phyloP scores from a whole-genome alignment of 768 basidiomycete species.

The Boletales sp. region DNA sequence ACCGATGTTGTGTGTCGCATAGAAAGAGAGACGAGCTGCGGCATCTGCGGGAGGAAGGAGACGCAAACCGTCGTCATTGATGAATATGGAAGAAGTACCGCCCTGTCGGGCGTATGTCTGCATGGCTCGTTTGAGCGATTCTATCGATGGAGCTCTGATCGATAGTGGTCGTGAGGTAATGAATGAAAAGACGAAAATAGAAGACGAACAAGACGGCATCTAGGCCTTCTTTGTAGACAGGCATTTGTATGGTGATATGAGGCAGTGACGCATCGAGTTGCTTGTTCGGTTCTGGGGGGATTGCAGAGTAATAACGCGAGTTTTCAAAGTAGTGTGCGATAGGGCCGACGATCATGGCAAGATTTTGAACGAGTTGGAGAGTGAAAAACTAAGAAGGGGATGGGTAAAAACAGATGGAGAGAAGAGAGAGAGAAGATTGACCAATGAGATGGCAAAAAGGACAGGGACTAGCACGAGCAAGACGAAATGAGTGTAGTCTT shows the following conservation, averaged over 20 bases:
- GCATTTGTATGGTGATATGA: constrained; percentile 54
- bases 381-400: constrained; percentile 35
- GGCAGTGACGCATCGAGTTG: constrained; percentile 43
- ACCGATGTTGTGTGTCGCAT: constrained; percentile 54
- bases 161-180: not conserved
- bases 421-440: constrained; percentile 16
- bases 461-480: constrained; percentile 40
- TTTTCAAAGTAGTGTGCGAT: constrained; percentile 50
- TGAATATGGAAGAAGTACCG: constrained; percentile 54
- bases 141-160: constrained; percentile 42
- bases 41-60: constrained; percentile 45
- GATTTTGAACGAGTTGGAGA: constrained; percentile 38
- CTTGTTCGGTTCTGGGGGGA: constrained; percentile 40
- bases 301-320: constrained; percentile 51
- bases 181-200: constrained; percentile 1
- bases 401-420: not conserved
- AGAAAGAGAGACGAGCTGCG: constrained; percentile 47
- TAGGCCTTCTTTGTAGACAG: constrained; percentile 56
- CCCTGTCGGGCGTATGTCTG: constrained; percentile 64
- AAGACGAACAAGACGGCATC: constrained; percentile 45
- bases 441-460: constrained; percentile 46
- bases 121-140: constrained; percentile 57
- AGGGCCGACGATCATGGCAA: constrained; percentile 44
- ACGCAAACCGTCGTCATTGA: constrained; percentile 63
- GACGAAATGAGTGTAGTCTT: constrained; percentile 38